Evolutionary conservation across 805 yeast species (phyloP).

Genomic region (Pichia cabralensis): DNA sequence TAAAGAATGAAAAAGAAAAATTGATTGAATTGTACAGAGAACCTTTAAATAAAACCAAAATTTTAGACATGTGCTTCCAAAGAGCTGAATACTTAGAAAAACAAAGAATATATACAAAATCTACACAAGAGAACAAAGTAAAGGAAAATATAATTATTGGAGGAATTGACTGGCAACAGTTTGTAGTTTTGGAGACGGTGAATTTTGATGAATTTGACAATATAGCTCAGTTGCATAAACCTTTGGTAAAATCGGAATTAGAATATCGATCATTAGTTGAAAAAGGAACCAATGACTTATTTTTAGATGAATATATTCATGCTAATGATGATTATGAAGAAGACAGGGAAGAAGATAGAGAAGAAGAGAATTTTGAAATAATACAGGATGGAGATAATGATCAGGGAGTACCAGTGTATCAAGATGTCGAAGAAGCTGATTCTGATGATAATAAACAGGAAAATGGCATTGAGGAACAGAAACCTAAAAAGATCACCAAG

Average conservation of each 20-base stretch:
- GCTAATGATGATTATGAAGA: conserved; percentile 1
- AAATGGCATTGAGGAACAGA: neutral
- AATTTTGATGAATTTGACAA: conserved; percentile 54
- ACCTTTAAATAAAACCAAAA: conserved; percentile 16
- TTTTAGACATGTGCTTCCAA: conserved; percentile 37
- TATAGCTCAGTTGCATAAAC: conserved; percentile 43
- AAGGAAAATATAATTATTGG: conserved; percentile 49
- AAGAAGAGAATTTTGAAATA: conserved; percentile 1
- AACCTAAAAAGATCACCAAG: neutral
- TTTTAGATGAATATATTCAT: conserved; percentile 11
- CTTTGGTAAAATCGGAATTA: conserved; percentile 48
- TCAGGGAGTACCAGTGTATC: conserved; percentile 6
- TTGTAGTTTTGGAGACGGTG: conserved; percentile 58
- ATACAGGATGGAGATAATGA: conserved; percentile 11
- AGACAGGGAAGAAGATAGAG: conserved; percentile 1
- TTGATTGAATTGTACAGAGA: conserved; percentile 3
- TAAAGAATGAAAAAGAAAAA: conserved; percentile 21
- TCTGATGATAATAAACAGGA: conserved; percentile 7
- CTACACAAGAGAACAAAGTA: conserved; percentile 24
- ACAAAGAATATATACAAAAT: conserved; percentile 24
- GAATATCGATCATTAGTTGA: conserved; percentile 52
- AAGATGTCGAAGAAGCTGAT: conserved; percentile 6
- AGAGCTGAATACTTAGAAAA: conserved; percentile 47
- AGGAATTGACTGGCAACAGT: conserved; percentile 82
- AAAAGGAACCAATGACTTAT: conserved; percentile 21